Conservation (phyloP, 371 early-diverging fungal species). For the Dinochytrium kinnereticum region DNA sequence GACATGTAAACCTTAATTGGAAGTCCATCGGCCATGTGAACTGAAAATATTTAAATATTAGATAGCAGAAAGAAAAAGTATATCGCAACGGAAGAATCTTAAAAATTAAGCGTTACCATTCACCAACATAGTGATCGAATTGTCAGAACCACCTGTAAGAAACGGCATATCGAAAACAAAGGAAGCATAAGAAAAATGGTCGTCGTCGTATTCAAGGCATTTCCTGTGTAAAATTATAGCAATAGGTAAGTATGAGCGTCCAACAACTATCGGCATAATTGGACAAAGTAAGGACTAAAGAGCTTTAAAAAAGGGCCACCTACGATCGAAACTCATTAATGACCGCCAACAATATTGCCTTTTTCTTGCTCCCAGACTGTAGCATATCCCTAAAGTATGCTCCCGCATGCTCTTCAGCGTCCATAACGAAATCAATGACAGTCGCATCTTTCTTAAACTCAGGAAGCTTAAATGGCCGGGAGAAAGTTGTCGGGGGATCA, state of each 20-base stretch:
- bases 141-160: background rate
- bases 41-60: background rate
- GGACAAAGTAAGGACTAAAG: background rate
- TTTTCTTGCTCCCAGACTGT: background rate
- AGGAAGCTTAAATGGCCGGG: background rate
- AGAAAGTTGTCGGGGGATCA: background rate
- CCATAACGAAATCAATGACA: constrained; percentile 14
- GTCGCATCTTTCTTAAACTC: background rate
- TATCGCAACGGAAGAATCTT: background rate
- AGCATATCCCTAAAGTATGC: background rate
- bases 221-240: background rate
- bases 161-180: background rate
- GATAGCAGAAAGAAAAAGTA: background rate
- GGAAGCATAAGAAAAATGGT: background rate
- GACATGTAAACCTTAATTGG: background rate
- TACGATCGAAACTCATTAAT: constrained; percentile 7
- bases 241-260: background rate
- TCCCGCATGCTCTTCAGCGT: background rate
- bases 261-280: background rate
- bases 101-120: background rate
- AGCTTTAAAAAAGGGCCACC: background rate
- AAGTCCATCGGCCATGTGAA: background rate
- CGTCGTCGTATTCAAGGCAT: constrained; percentile 17
- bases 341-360: background rate
- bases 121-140: background rate